Percentiles rank a stretch among this genome's conserved stretches.
These are phyloP conservation scores for Vicia sativa DNA, from an alignment of 306 rosid species.

Conservation along the genomic window DNA sequence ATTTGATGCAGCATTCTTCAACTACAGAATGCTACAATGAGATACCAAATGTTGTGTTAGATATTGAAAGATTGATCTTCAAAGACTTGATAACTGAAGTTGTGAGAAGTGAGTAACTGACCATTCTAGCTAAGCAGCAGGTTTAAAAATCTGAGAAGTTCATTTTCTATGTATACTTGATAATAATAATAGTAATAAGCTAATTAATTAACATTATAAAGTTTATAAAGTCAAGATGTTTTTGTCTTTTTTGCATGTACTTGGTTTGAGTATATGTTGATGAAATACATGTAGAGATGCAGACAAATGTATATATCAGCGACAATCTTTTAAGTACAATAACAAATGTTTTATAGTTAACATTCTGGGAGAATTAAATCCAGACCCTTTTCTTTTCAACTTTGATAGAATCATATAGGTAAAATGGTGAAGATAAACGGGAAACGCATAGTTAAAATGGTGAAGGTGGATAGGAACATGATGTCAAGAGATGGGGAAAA, in stretches of 20 bases:
- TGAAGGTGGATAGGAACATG: too few relatives aligned
- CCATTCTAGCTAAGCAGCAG: constrained; percentile 47
- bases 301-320: constrained; percentile 40
- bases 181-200: constrained; percentile 31
- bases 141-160: constrained; percentile 33
- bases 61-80: constrained; percentile 84
- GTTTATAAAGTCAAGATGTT: constrained; percentile 28
- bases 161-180: constrained; percentile 26
- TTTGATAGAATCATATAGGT: too few relatives aligned
- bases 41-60: constrained; percentile 74
- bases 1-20: constrained; percentile 50
- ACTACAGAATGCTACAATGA: constrained; percentile 46
- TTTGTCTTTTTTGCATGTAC: constrained; percentile 41
- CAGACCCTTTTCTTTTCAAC: too few relatives aligned
- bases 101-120: constrained; percentile 53
- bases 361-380: too few relatives aligned
- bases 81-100: constrained; percentile 87
- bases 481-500: too few relatives aligned
- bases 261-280: constrained; percentile 30
- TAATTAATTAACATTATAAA: constrained; percentile 29
- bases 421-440: too few relatives aligned
- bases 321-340: constrained; percentile 26
- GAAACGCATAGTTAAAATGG: too few relatives aligned
- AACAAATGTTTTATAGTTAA: constrained; percentile 2
- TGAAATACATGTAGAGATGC: constrained; percentile 36